phyloP scores from a whole-genome alignment of 2,329 filamentous ascomycete species.

The Botryotinia globosa region DNA sequence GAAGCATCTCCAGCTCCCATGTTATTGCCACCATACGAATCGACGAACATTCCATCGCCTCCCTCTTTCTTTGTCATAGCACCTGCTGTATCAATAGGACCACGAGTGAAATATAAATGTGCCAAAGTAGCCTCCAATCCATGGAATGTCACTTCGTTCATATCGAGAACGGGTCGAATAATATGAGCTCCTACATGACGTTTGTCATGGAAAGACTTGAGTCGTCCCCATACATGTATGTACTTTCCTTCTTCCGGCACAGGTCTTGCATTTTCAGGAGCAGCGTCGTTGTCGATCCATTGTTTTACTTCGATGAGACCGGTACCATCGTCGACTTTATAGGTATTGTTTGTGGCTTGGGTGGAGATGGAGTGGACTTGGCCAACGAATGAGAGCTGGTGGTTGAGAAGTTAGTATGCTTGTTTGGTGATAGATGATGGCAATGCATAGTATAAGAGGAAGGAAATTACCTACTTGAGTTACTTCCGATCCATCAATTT shows the following conservation, averaged over 20 bases:
- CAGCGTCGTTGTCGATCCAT: slow-evolving; percentile 59
- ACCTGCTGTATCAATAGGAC: slow-evolving; percentile 47
- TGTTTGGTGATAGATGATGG: neutral
- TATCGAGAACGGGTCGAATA: slow-evolving; percentile 75
- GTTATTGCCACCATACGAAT: slow-evolving; percentile 40
- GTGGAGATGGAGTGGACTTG: slow-evolving; percentile 83
- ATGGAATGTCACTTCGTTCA: slow-evolving; percentile 93
- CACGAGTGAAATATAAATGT: slow-evolving; percentile 78
- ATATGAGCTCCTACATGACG: slow-evolving; percentile 76
- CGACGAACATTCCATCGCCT: slow-evolving; percentile 40
- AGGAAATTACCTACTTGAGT: slow-evolving; percentile 48
- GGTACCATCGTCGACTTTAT: slow-evolving; percentile 93
- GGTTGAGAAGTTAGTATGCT: slow-evolving; percentile 16
- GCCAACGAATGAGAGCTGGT: slow-evolving; percentile 78
- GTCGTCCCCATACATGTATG: slow-evolving; percentile 79
- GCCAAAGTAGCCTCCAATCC: slow-evolving; percentile 85
- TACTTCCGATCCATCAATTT: slow-evolving; percentile 73
- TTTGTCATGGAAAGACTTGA: slow-evolving; percentile 83
- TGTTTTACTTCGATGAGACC: slow-evolving; percentile 87
- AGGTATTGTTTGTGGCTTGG: slow-evolving; percentile 89
- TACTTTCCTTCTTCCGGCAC: slow-evolving; percentile 69
- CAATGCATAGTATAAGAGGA: neutral
- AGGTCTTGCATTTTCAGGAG: slow-evolving; percentile 46
- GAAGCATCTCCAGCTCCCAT: slow-evolving; percentile 25
- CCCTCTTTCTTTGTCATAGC: slow-evolving; percentile 38